These are phyloP conservation scores for Neonectria coccinea DNA, from an alignment of 2,329 filamentous ascomycete species.

Conservation along the genomic window DNA sequence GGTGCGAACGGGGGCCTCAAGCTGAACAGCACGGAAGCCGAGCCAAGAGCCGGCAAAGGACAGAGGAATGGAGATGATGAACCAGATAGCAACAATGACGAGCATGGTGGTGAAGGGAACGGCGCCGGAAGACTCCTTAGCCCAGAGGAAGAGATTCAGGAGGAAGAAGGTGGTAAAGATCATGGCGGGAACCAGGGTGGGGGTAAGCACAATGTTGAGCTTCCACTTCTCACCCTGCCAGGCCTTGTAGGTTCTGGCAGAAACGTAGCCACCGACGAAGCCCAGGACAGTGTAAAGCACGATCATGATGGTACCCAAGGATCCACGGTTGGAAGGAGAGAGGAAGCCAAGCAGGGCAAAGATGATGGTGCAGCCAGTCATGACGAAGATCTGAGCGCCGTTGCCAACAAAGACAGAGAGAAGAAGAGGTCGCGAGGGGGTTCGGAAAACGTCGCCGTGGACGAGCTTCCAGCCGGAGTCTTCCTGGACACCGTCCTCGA, in stretches of 20 bases:
- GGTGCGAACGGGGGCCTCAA: constrained; percentile 87
- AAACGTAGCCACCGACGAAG: constrained; percentile 91
- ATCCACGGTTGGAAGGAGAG: constrained; percentile 94
- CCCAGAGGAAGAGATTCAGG: constrained; percentile 96
- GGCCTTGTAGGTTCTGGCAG: constrained; percentile 92
- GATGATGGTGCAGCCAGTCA: constrained; percentile 93
- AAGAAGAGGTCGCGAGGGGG: constrained; percentile 83
- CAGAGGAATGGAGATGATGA: constrained; percentile 92
- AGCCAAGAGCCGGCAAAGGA: constrained; percentile 93
- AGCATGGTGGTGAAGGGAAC: constrained; percentile 98
- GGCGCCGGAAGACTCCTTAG: constrained; percentile 88
- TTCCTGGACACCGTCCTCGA: constrained; percentile 95
- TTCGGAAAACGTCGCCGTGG: constrained; percentile 96
- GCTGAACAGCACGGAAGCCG: constrained; percentile 80
- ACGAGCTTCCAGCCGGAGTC: constrained; percentile 99
- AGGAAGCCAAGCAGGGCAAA: constrained; percentile 96
- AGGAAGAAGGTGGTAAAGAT: constrained; percentile 93
- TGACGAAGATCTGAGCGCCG: constrained; percentile 95
- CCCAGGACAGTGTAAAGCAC: constrained; percentile 93
- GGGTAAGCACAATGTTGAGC: constrained; percentile 89
- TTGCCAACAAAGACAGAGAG: constrained; percentile 92
- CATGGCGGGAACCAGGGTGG: constrained; percentile 84
- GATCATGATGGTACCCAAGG: constrained; percentile 91
- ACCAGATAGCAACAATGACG: constrained; percentile 93
- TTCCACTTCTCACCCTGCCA: constrained; percentile 96